Evolutionary conservation across 129 eudicot genomes (phyloP).

Genomic region (Flaveria trinervia): DNA sequence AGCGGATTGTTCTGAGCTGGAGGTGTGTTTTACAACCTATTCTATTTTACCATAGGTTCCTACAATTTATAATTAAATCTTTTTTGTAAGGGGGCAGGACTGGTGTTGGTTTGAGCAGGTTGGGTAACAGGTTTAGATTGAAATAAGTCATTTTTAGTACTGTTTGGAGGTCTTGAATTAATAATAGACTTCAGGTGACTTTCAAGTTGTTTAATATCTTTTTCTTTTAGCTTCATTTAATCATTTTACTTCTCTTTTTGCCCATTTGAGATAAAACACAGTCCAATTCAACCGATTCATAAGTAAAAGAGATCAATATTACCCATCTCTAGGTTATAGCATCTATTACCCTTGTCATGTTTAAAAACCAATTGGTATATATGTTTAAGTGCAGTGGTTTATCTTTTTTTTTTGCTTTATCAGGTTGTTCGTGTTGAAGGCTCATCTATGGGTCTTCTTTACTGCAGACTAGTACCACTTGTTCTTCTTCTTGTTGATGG

Average conservation of each 20-base stretch:
- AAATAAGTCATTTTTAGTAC: background rate
- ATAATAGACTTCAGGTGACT: background rate
- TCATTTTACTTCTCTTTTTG: background rate
- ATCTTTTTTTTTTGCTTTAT: conserved; percentile 14
- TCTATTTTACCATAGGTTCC: background rate
- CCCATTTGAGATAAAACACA: background rate
- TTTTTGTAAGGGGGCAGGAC: background rate
- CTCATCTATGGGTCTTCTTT: conserved; percentile 62
- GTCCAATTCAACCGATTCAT: background rate
- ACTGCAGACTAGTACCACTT: conserved; percentile 91
- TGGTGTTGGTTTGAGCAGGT: background rate
- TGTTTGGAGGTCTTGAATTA: background rate
- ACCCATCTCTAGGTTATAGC: background rate
- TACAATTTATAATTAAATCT: background rate
- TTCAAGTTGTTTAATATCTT: background rate
- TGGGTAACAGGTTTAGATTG: background rate
- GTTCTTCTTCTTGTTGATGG: conserved; percentile 97
- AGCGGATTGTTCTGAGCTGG: conserved; percentile 42
- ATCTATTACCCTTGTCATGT: background rate
- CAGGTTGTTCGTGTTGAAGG: conserved; percentile 76
- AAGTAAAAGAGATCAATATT: background rate
- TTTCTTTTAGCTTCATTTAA: background rate
- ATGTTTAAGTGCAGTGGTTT: conserved; percentile 4
- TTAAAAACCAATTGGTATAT: background rate
- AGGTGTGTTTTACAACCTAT: conserved; percentile 42